Evolutionary conservation across 1,139 yeast genomes (phyloP), one percentile per base, ranked within the genome.

Genomic region (Eremothecium cymbalariae): DNA sequence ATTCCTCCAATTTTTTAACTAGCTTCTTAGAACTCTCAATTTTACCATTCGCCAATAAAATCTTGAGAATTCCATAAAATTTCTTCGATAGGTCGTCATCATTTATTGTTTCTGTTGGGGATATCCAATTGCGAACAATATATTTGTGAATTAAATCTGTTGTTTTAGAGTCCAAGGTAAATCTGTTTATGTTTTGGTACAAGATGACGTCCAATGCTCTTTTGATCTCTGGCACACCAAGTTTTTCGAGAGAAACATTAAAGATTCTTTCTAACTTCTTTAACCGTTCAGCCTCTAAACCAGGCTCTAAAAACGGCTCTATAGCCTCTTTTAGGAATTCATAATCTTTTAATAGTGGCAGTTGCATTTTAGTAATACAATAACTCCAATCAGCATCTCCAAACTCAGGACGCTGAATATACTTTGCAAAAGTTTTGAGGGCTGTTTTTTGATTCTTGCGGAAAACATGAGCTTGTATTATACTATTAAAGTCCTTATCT

Each of bases 261-360:
- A 48, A 50, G 4, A 41, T 19, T 8, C 17, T 23, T 25, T 44
- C 41, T 8, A 51, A 28, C 2, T 27, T 12, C 8, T 20, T 13
- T 9, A 43, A 18, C 12, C 32, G 31, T 11, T 32, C 25, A 8
- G 28, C 25, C 9, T 41, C 39, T 5, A 29, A 29, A 8, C 18
- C 32, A 2, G 32, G 35, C 9, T 37, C 12, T 15, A 46, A 28
- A 21, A 36, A 39, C 6, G 45, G 41, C 16, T 25, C 25, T 14
- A 44, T 34, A 4, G 43, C 41, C 8, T 31, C 28, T 14, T 40
- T 41, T 7, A 55, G 32, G 8, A 34, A 24, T 2, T 40, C 37
- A 21, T 47, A 45, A 28, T 45, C 45, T 18, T 41, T 42, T 18
- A 53, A 31, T 27, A 54, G 37, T 32, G 48, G 40, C 6, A 55